Evolutionary conservation across 2,329 filamentous ascomycete genomes (phyloP).

Genomic region (Exophiala lecanii-corni): DNA sequence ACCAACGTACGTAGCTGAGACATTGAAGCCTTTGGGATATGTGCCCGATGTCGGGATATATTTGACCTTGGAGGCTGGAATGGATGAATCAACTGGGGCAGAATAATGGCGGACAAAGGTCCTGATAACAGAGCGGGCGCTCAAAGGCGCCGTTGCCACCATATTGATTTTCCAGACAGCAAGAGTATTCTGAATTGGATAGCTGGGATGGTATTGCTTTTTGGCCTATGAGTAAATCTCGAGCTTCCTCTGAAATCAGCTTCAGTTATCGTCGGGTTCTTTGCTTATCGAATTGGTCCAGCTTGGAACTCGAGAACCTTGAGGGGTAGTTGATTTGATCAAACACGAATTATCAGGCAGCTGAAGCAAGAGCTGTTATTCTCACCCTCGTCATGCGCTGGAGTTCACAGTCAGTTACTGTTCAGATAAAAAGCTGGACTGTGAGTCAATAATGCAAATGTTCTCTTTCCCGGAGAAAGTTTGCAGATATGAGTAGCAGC

Average conservation of each 20-base stretch:
- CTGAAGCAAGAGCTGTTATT: too few relatives aligned
- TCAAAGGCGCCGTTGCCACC: conserved; percentile 6
- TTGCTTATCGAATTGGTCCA: too few relatives aligned
- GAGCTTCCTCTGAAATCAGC: too few relatives aligned
- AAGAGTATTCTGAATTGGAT: neutral
- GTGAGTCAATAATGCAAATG: too few relatives aligned
- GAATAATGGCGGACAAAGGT: conserved; percentile 34
- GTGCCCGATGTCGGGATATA: conserved; percentile 80
- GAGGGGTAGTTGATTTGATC: too few relatives aligned
- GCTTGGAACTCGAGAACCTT: too few relatives aligned
- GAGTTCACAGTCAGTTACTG: too few relatives aligned
- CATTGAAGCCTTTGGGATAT: conserved; percentile 85
- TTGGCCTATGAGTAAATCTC: too few relatives aligned
- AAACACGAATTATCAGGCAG: too few relatives aligned
- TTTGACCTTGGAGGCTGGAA: conserved; percentile 80
- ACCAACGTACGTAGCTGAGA: conserved; percentile 82
- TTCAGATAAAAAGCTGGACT: too few relatives aligned
- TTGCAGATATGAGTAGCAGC: conserved; percentile 7
- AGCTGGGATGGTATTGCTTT: neutral
- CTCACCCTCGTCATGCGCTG: too few relatives aligned
- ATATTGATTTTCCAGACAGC: conserved; percentile 1
- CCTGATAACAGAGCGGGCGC: conserved; percentile 12
- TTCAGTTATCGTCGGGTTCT: too few relatives aligned
- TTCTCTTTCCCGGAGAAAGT: conserved; percentile 2
- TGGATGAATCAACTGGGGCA: conserved; percentile 43